Evolutionary conservation across 805 yeast genomes (phyloP), one percentile per base, ranked within the genome.

Genomic region (Komagataella phaffii): DNA sequence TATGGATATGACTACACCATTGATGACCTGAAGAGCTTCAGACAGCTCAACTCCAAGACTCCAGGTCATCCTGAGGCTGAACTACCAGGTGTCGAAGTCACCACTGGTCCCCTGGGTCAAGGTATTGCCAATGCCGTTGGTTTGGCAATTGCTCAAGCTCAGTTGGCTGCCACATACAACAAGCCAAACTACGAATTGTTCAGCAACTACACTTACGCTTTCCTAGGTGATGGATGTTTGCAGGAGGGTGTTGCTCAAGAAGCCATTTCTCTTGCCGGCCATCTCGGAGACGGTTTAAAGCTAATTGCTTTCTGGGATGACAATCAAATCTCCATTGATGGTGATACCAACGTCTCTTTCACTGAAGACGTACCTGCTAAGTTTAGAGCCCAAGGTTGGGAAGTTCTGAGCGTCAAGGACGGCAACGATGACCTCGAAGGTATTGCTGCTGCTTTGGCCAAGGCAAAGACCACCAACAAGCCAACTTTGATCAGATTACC

Each of bases 71-170:
- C 99, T 53, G 99, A 91, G 75, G 79, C 73, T 55, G 95, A 86
- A 64, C 77, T 85, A 55, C 89, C 93, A 51, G 98, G 98, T 68
- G 81, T 89, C 54, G 99, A 91, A 69, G 96, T 90, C 63, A 89
- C 98, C 69, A 91, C 98, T 56, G 99, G 99, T 70, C 98, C 99
- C 53, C 80, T 91, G 63, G 99, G 99, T 68, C 99, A 91, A 75
- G 99, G 99, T 83, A 79, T 91, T 62, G 77, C 85, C 62, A 90
- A 88, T 68, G 97, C 97, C 52, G 95, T 91, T 62, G 99, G 99
- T 75, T 67, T 91, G 59, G 98, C 99, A 53, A 79, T 91, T 64
- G 99, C 96, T 55, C 95, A 88, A 74, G 81, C 83, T 59, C 90
- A 88, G 71, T 73, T 87, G 55, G 96, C 95, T 61, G 96, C 96